A percentile compares a stretch with the other conserved stretches of the same genome.
These are phyloP conservation scores for Ustulina deusta DNA, from an alignment of 2,329 filamentous ascomycete species.

Conservation along the genomic window DNA sequence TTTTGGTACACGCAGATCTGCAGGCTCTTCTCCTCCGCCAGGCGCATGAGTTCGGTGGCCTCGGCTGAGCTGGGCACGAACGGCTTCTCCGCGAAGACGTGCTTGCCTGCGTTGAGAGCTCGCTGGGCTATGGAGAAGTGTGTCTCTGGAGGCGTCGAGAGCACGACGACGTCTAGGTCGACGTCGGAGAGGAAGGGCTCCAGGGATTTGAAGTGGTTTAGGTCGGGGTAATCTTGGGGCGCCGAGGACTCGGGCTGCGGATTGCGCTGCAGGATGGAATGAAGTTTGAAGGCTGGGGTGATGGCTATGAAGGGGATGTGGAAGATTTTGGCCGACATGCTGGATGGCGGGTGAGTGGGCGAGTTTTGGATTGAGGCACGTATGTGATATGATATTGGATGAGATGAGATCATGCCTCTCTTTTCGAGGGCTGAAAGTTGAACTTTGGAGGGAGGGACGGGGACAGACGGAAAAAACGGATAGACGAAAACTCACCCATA, in stretches of 20 bases:
- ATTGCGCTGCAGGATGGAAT: slow-evolving; percentile 80
- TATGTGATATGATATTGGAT: slow-evolving; percentile 3
- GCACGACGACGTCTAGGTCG: slow-evolving; percentile 74
- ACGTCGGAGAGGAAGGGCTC: slow-evolving; percentile 74
- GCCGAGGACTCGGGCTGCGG: slow-evolving; percentile 75
- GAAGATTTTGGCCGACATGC: slow-evolving; percentile 79
- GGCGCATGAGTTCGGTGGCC: slow-evolving; percentile 68
- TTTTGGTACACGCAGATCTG: slow-evolving; percentile 80
- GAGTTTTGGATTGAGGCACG: slow-evolving; percentile 16
- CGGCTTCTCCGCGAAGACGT: slow-evolving; percentile 85
- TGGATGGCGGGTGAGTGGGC: slow-evolving; percentile 44
- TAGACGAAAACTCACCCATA: slow-evolving; percentile 57
- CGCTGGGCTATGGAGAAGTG: slow-evolving; percentile 75
- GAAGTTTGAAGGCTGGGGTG: slow-evolving; percentile 73
- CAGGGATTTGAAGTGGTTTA: slow-evolving; percentile 72
- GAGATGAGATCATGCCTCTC: background rate
- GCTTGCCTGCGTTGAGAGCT: slow-evolving; percentile 77
- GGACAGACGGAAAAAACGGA: background rate
- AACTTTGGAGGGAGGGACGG: background rate
- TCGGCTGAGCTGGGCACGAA: slow-evolving; percentile 79
- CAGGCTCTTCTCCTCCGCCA: slow-evolving; percentile 64
- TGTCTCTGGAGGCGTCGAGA: slow-evolving; percentile 78
- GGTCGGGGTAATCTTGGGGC: slow-evolving; percentile 72
- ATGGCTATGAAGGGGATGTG: slow-evolving; percentile 82
- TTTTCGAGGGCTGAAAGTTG: background rate